A percentile compares a stretch with the other conserved stretches of the same genome.
phyloP scores from a whole-genome alignment of 2,329 filamentous ascomycete genomes.

The Colletotrichum sp. region DNA sequence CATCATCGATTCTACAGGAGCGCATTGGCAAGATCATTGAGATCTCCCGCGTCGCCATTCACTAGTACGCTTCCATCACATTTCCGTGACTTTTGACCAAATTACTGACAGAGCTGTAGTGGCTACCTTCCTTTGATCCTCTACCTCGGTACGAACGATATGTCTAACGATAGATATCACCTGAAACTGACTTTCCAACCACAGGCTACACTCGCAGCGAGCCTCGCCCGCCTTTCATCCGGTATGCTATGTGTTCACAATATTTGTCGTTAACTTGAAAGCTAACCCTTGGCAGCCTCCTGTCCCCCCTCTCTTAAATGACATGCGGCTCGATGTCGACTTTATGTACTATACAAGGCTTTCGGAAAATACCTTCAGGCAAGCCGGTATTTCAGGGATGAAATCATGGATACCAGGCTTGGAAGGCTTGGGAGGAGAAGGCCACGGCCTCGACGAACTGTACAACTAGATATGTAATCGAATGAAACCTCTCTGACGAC shows the following conservation, averaged over 20 bases:
- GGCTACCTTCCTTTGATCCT: slow-evolving; percentile 96
- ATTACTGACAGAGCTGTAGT: slow-evolving; percentile 56
- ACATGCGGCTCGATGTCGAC: not conserved
- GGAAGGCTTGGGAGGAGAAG: not conserved
- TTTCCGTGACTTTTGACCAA: no score
- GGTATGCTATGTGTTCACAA: slow-evolving; percentile 41
- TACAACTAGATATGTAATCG: slow-evolving; percentile 22
- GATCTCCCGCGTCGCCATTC: slow-evolving; percentile 88
- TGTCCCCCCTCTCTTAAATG: slow-evolving; percentile 67
- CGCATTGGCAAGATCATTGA: slow-evolving; percentile 97
- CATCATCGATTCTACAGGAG: slow-evolving; percentile 65
- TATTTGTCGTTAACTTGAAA: not conserved
- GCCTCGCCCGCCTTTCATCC: slow-evolving; percentile 77
- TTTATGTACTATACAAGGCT: slow-evolving; percentile 20
- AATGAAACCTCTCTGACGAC: slow-evolving; percentile 21
- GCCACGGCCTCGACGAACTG: not conserved
- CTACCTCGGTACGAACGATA: slow-evolving; percentile 78
- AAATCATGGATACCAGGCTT: not conserved
- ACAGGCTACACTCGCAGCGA: slow-evolving; percentile 92
- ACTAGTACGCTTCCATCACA: slow-evolving; percentile 72
- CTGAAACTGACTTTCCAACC: slow-evolving; percentile 27
- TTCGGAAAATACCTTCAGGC: not conserved
- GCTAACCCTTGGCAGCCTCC: slow-evolving; percentile 51
- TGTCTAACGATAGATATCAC: not conserved
- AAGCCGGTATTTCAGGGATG: not conserved